Evolutionary conservation across 352 stramenopile genomes (phyloP).

Genomic region (Phytophthora hibernalis): DNA sequence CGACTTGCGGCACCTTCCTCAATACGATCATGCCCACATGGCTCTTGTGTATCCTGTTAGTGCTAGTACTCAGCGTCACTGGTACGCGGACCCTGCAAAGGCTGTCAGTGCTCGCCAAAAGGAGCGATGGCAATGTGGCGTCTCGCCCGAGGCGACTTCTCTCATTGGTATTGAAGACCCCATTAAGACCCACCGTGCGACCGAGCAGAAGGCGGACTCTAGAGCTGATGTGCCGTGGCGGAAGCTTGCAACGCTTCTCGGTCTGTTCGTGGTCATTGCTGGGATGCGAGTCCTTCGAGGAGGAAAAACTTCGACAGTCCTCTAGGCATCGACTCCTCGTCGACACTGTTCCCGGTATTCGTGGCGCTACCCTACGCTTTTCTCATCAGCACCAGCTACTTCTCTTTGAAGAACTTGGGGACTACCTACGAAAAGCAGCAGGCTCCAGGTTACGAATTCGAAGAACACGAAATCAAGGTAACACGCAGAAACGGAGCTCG

Average conservation of each 20-base stretch:
- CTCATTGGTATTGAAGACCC: conserved; percentile 22
- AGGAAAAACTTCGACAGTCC: conserved; percentile 89
- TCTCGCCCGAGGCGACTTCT: conserved; percentile 22
- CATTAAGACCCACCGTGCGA: conserved; percentile 34
- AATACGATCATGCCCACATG: conserved; percentile 93
- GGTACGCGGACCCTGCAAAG: conserved; percentile 91
- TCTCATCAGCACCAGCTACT: conserved; percentile 80
- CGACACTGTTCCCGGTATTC: conserved; percentile 75
- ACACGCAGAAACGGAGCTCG: not conserved
- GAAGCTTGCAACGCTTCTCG: conserved; percentile 86
- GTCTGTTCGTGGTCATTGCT: conserved; percentile 91
- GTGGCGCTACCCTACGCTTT: conserved; percentile 68
- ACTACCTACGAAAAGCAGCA: conserved; percentile 60
- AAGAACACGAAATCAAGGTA: conserved; percentile 54
- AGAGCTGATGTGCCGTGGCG: conserved; percentile 65
- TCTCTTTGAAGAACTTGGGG: conserved; percentile 61
- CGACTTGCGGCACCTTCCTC: conserved; percentile 88
- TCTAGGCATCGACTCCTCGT: conserved; percentile 89
- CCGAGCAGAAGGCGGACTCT: conserved; percentile 13
- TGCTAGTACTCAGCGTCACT: conserved; percentile 90
- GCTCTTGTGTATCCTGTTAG: conserved; percentile 89
- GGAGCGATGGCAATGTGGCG: conserved; percentile 73
- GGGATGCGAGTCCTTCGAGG: conserved; percentile 94
- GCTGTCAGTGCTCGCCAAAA: conserved; percentile 88
- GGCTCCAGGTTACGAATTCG: conserved; percentile 56